Conservation (phyloP, 495 filamentous ascomycete species). For the Aspergillus nanangensis region DNA sequence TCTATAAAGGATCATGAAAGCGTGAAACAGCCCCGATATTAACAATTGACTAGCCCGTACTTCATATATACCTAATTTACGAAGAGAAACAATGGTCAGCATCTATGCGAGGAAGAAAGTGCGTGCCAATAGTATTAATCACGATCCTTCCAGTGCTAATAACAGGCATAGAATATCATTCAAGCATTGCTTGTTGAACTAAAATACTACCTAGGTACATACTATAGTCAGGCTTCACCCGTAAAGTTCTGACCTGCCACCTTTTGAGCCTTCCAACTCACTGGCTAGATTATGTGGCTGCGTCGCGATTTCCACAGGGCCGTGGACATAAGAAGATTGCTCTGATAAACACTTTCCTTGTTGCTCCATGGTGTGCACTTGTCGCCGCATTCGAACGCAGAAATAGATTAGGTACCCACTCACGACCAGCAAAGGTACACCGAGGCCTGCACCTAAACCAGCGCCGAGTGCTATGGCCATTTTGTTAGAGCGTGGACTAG, state of each 20-base stretch:
- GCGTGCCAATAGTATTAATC: no score
- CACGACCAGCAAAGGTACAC: background rate
- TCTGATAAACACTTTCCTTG: background rate
- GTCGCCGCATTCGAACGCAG: background rate
- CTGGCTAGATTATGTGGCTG: constrained; percentile 1
- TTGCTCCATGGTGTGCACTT: background rate
- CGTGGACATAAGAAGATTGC: background rate
- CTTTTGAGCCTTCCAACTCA: background rate
- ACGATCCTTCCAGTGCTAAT: no score
- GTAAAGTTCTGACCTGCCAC: background rate
- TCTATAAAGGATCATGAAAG: no score
- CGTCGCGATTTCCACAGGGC: background rate
- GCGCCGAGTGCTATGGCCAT: background rate
- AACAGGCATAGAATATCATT: no score
- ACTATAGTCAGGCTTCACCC: no score
- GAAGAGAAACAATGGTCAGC: no score
- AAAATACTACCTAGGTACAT: no score
- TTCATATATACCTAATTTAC: no score
- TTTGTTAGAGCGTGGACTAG: background rate
- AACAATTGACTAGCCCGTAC: no score
- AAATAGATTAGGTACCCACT: background rate
- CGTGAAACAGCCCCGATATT: no score
- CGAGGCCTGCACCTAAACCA: background rate
- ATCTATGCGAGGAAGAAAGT: no score
- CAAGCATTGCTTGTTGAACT: no score